Percentiles rank a stretch among this genome's conserved stretches.
Conservation (phyloP, 2,329 filamentous ascomycete species). For the Trichoderma hamatum region DNA sequence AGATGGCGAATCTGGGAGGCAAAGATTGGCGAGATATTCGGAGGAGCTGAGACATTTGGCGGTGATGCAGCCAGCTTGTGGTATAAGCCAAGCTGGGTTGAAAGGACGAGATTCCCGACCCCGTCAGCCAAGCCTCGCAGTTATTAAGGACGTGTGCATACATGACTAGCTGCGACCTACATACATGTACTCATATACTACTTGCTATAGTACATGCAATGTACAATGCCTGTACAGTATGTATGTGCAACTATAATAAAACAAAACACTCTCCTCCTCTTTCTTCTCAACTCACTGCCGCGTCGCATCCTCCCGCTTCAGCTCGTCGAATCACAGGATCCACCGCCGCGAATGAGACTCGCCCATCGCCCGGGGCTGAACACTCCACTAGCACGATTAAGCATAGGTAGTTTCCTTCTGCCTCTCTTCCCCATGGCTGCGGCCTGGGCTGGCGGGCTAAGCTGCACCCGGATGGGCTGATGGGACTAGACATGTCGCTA, state of each 20-base stretch:
- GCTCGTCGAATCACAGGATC: conserved; percentile 21
- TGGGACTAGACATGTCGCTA: neutral
- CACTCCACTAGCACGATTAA: neutral
- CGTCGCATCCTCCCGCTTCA: conserved; percentile 12
- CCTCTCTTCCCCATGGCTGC: conserved; percentile 5
- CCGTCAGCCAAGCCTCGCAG: neutral
- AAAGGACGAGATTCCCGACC: conserved; percentile 13
- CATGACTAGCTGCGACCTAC: too few relatives aligned
- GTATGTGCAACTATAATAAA: too few relatives aligned
- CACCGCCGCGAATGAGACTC: conserved; percentile 20
- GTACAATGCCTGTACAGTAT: too few relatives aligned
- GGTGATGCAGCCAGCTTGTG: too few relatives aligned
- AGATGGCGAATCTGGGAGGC: neutral
- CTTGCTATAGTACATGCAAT: neutral
- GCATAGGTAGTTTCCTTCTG: conserved; percentile 16
- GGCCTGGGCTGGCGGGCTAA: conserved; percentile 6
- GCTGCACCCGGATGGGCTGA: neutral
- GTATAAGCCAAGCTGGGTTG: neutral
- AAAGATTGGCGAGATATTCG: too few relatives aligned
- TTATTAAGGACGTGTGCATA: neutral
- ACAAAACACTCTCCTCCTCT: too few relatives aligned
- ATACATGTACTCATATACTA: neutral
- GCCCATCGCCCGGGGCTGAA: conserved; percentile 3
- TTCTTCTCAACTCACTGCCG: neutral
- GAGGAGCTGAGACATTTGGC: neutral